Evolutionary conservation across 2,329 filamentous ascomycete genomes (phyloP), one percentile per base, ranked within the genome.

Genomic region (Sporothrix dimorphospora): DNA sequence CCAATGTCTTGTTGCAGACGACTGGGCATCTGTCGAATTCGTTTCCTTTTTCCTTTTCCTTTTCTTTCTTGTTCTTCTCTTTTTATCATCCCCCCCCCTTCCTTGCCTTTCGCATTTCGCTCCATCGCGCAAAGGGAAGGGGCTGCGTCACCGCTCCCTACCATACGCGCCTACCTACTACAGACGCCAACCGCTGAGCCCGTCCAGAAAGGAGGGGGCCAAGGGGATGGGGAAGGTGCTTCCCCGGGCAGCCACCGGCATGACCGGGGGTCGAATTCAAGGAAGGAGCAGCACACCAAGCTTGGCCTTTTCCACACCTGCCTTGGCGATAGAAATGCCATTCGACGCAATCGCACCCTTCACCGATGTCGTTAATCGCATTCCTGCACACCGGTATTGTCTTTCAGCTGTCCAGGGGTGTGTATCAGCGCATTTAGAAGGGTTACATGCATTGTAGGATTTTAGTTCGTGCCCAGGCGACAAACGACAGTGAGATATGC

Each of bases 111-210:
- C 5, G 7, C 19, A 6, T 6, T 7, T 21, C 14, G 1, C 4
- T 16, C 34, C 38, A 45, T 49, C 14, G 34, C 63, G 16, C 9
- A 16, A 42, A 9, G 14, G 38, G 59, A 24, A 61, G 59, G 38
- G n/a, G 59, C 38, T 40, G 59, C 42, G 21, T n/a, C 42, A 49
- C 42, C 42, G 63, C 42, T 49, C 63, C 63, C 34, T 49, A 42
- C 24, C 38, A n/a, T 51, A n/a, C 42, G 65, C 42, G 65, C 47
- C 59, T 65, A 38, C 51, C 27, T 27, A 6, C 47, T 4, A 70
- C 66, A 69, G 38, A 27, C 66, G 66, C 66, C 66, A 69, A 55
- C 66, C 66, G 66, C 30, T 69, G 49, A 69, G 66, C 14, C 42
- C 45, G 16, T 67, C 65, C 65, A 4, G 14, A 42, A 49, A 66